phyloP scores from a whole-genome alignment of 2,329 filamentous ascomycete genomes.

The Aquanectria penicillioides region DNA sequence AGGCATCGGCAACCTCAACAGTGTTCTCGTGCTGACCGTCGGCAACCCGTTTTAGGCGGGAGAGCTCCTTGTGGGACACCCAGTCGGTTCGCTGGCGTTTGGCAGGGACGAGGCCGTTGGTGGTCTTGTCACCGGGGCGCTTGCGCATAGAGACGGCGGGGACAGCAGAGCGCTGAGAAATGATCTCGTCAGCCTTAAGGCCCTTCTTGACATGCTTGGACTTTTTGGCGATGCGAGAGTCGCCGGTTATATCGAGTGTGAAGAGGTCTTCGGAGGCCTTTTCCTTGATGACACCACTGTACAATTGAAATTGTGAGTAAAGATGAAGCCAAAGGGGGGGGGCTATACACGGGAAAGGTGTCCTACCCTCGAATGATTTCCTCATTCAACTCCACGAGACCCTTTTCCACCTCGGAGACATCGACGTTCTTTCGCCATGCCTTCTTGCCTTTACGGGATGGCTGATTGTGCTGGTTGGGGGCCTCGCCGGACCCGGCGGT shows the following conservation, averaged over 20 bases:
- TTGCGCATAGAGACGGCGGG: constrained; percentile 84
- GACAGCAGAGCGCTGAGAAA: constrained; percentile 83
- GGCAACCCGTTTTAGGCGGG: constrained; percentile 80
- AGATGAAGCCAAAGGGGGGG: neutral
- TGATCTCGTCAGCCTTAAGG: constrained; percentile 91
- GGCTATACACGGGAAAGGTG: neutral
- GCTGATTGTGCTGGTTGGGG: constrained; percentile 84
- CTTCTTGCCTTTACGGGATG: constrained; percentile 97
- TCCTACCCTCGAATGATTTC: constrained; percentile 89
- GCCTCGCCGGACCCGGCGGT: constrained; percentile 63
- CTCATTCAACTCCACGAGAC: constrained; percentile 84
- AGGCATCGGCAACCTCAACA: constrained; percentile 67
- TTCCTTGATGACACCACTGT: constrained; percentile 87
- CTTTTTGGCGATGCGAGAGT: constrained; percentile 71
- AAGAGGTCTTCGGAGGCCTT: constrained; percentile 87
- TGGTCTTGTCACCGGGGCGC: constrained; percentile 74
- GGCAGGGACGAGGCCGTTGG: constrained; percentile 75
- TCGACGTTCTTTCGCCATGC: constrained; percentile 99
- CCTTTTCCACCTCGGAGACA: constrained; percentile 83
- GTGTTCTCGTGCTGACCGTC: constrained; percentile 72
- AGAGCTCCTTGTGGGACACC: constrained; percentile 85
- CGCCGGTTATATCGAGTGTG: constrained; percentile 79
- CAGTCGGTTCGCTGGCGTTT: constrained; percentile 84
- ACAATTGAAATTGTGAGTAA: constrained; percentile 30
- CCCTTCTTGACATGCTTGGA: constrained; percentile 76